phyloP scores from a whole-genome alignment of 768 basidiomycete genomes.

The Filobasidium floriforme region DNA sequence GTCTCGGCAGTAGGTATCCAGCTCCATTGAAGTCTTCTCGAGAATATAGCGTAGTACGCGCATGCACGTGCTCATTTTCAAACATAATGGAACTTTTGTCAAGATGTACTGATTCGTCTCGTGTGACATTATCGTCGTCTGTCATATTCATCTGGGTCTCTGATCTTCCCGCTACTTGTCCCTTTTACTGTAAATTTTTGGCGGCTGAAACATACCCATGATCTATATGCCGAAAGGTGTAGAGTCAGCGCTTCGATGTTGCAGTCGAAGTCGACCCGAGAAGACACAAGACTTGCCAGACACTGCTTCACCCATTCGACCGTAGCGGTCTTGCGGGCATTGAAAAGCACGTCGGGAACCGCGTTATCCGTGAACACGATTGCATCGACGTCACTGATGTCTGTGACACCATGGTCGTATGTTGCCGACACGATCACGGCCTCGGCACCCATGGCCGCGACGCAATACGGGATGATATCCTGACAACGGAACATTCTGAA shows the following conservation, averaged over 20 bases:
- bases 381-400: constrained; percentile 25
- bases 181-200: neutral
- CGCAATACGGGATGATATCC: constrained; percentile 56
- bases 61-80: neutral
- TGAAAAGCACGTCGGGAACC: constrained; percentile 14
- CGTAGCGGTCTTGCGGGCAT: constrained; percentile 25
- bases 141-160: too few relatives aligned
- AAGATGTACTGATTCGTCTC: too few relatives aligned
- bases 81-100: too few relatives aligned
- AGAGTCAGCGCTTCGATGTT: neutral
- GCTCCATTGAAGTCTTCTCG: too few relatives aligned
- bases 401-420: constrained; percentile 16
- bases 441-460: constrained; percentile 69
- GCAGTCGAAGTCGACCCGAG: neutral
- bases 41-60: neutral
- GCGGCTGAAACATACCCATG: constrained; percentile 26
- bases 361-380: neutral
- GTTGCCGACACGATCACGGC: constrained; percentile 46
- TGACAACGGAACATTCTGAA: constrained; percentile 13
- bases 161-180: neutral
- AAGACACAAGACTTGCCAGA: constrained; percentile 29
- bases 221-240: constrained; percentile 17
- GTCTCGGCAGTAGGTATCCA: neutral
- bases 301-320: constrained; percentile 41
- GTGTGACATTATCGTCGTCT: neutral